phyloP scores from a whole-genome alignment of 805 yeast species.

The Millerozyma miso region DNA sequence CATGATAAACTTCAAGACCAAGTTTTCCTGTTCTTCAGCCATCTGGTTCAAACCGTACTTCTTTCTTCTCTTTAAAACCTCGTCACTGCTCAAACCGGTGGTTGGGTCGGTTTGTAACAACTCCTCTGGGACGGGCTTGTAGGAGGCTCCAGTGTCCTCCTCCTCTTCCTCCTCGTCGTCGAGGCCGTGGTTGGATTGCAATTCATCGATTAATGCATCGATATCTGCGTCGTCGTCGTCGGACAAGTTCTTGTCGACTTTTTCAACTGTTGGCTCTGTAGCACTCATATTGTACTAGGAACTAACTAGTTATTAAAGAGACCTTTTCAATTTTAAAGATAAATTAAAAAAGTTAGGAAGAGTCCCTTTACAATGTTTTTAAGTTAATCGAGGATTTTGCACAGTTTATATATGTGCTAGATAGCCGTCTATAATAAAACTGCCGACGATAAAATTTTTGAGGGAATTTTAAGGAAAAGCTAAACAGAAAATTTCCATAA shows the following conservation, averaged over 20 bases:
- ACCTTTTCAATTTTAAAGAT: neutral
- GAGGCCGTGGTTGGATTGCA: conserved; percentile 63
- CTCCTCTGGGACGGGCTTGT: conserved; percentile 81
- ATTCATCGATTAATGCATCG: conserved; percentile 67
- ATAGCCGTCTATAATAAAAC: neutral
- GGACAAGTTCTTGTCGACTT: conserved; percentile 48
- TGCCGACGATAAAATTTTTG: conserved; percentile 3
- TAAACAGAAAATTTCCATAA: neutral
- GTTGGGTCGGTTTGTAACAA: conserved; percentile 77
- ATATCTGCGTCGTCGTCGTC: conserved; percentile 53
- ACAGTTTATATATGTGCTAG: neutral
- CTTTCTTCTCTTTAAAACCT: conserved; percentile 80
- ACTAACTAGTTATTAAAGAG: conserved; percentile 1
- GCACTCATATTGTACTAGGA: conserved; percentile 21
- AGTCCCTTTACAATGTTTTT: neutral
- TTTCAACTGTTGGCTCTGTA: conserved; percentile 54
- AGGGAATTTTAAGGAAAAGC: conserved; percentile 2
- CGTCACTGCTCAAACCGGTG: conserved; percentile 72
- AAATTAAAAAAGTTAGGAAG: conserved; percentile 1
- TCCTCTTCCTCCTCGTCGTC: conserved; percentile 55
- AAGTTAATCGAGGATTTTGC: neutral
- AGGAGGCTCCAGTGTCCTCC: conserved; percentile 30
- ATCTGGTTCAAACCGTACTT: conserved; percentile 86
- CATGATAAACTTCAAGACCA: conserved; percentile 73
- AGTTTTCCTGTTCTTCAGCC: conserved; percentile 83